phyloP scores from a whole-genome alignment of 1,139 yeast species.

The Lodderomyces elongisporus region DNA sequence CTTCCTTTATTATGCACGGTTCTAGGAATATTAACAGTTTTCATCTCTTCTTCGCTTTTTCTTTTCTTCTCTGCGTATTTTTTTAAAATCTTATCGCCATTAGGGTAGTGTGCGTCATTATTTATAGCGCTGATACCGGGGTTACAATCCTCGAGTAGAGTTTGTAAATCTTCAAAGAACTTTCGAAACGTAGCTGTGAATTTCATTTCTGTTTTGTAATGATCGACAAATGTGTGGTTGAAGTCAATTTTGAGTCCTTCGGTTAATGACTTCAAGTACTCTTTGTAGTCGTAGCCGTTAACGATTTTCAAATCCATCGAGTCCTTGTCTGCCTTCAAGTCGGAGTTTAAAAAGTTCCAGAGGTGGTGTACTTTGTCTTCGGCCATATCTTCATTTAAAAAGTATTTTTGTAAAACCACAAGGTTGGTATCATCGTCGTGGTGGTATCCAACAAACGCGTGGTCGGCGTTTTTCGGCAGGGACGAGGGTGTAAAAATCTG shows the following conservation, averaged over 20 bases:
- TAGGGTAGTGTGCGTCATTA: conserved; percentile 25
- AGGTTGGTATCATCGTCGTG: conserved; percentile 14
- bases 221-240: conserved; percentile 12
- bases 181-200: conserved; percentile 15
- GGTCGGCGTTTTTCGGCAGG: conserved; percentile 8
- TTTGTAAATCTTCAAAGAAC: conserved; percentile 18
- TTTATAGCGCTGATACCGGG: conserved; percentile 23
- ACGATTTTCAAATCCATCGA: conserved; percentile 15
- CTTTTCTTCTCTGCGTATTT: conserved; percentile 16
- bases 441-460: conserved; percentile 15
- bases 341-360: conserved; percentile 15
- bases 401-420: conserved; percentile 15
- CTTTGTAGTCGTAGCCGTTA: conserved; percentile 20
- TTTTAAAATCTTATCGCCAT: conserved; percentile 16
- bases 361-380: conserved; percentile 12
- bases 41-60: conserved; percentile 8
- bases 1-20: conserved; percentile 18
- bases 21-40: conserved; percentile 4
- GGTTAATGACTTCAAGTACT: conserved; percentile 8
- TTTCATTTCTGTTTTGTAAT: conserved; percentile 15
- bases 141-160: conserved; percentile 16
- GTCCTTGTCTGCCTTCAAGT: conserved; percentile 11
- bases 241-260: conserved; percentile 7
- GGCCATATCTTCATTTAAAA: conserved; percentile 7
- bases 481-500: conserved; percentile 1